phyloP scores from a whole-genome alignment of 139 green algal species.

The Ettlia oleoabundans region DNA sequence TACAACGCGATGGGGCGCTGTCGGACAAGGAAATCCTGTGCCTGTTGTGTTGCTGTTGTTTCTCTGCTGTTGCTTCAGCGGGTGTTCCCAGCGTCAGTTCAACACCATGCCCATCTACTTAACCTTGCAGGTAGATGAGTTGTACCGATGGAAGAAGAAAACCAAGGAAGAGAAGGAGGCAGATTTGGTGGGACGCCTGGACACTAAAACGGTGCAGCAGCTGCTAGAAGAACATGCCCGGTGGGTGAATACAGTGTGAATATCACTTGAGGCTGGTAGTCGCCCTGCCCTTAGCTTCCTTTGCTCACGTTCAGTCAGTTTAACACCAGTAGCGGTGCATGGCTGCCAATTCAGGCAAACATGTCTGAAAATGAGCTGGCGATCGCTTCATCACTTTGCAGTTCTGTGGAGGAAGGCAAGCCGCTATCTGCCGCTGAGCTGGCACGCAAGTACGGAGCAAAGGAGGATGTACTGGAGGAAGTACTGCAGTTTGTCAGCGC shows the following conservation, averaged over 20 bases:
- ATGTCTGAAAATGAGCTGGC: neutral
- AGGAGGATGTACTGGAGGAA: constrained; percentile 15
- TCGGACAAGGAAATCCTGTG: too few species aligned
- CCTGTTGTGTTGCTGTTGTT: too few species aligned
- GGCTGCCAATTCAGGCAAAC: neutral
- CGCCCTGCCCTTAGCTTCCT: too few species aligned
- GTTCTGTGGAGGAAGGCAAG: neutral
- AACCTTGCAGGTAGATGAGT: constrained; percentile 9
- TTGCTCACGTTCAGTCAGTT: too few species aligned
- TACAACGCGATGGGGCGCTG: too few species aligned
- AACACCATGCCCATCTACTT: neutral
- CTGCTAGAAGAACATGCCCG: constrained; percentile 37
- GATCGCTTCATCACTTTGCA: neutral
- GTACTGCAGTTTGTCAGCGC: constrained; percentile 20
- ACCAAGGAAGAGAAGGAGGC: constrained; percentile 20
- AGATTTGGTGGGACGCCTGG: constrained; percentile 20
- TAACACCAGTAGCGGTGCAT: neutral
- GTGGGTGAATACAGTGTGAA: neutral
- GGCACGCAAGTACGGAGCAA: constrained; percentile 20
- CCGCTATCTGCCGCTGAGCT: neutral
- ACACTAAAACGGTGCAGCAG: neutral
- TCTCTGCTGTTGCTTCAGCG: too few species aligned
- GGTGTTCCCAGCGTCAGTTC: too few species aligned
- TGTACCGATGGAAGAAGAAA: constrained; percentile 9
- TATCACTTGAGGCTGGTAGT: too few species aligned